phyloP scores from a whole-genome alignment of 2,329 filamentous ascomycete species.

The Iodosphaeria phyllophila region DNA sequence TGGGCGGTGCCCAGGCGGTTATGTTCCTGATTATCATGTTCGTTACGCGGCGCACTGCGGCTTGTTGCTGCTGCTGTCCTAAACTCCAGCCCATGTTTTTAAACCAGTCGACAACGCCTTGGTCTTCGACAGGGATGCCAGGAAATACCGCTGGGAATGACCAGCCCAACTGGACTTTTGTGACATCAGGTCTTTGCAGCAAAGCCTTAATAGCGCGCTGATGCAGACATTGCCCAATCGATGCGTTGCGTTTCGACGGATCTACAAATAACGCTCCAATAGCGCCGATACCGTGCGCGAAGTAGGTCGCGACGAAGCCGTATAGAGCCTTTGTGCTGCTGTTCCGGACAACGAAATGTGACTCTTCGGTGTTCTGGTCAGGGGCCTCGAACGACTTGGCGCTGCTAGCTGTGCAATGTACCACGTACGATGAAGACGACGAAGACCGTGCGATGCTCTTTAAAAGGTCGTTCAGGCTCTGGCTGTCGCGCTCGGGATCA shows the following conservation, averaged over 20 bases:
- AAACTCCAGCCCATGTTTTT: conserved; percentile 81
- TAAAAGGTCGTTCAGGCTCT: conserved; percentile 58
- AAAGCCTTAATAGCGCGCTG: conserved; percentile 66
- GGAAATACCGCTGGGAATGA: conserved; percentile 72
- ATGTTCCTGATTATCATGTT: conserved; percentile 61
- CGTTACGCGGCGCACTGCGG: conserved; percentile 33
- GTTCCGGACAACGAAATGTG: conserved; percentile 84
- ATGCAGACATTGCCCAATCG: conserved; percentile 79
- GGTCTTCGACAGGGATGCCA: conserved; percentile 50
- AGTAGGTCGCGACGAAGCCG: conserved; percentile 83
- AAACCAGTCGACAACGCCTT: conserved; percentile 53
- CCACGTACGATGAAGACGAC: conserved; percentile 47
- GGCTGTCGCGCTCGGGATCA: conserved; percentile 57
- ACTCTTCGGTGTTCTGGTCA: conserved; percentile 53
- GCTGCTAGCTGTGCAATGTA: conserved; percentile 50
- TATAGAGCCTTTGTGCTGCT: conserved; percentile 83
- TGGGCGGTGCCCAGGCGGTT: conserved; percentile 54
- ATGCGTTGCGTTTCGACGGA: conserved; percentile 66
- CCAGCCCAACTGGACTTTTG: conserved; percentile 65
- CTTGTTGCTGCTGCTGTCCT: too few species aligned
- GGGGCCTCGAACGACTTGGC: conserved; percentile 61
- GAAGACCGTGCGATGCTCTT: conserved; percentile 48
- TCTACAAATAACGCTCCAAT: conserved; percentile 84
- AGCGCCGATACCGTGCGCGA: conserved; percentile 50
- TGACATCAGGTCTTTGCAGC: conserved; percentile 48